These are phyloP conservation scores for Suillus luteus DNA, from an alignment of 768 basidiomycete species.

Conservation along the genomic window DNA sequence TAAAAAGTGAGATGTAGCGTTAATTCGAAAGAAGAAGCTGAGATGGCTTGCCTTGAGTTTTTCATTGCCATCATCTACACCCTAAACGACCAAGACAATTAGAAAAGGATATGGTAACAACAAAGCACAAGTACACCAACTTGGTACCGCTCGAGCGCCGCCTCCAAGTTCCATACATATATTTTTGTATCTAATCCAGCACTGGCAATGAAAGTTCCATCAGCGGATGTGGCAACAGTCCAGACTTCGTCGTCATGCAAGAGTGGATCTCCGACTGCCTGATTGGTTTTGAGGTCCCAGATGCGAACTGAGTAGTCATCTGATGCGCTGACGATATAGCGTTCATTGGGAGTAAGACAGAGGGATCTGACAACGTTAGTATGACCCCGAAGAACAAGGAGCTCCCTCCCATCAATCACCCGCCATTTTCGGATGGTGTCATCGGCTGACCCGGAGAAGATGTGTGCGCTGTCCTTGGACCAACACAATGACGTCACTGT, in stretches of 20 bases:
- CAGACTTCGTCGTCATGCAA: constrained; percentile 85
- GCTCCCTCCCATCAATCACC: not conserved
- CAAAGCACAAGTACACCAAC: not conserved
- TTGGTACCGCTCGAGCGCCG: not conserved
- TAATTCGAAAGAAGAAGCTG: not conserved
- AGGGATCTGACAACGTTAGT: not conserved
- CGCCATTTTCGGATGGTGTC: not conserved
- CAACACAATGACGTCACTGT: not conserved
- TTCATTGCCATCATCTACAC: not conserved
- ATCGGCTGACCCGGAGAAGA: not conserved
- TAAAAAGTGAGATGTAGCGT: not conserved
- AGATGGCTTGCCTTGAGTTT: not conserved
- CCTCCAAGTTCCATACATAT: constrained; percentile 77
- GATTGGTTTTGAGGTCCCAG: constrained; percentile 1
- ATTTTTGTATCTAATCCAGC: constrained; percentile 77
- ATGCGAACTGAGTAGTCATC: not conserved
- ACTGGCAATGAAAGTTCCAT: constrained; percentile 79
- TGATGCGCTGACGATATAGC: not conserved
- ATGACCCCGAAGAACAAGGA: not conserved
- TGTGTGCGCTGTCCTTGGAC: not conserved
- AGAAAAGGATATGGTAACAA: not conserved
- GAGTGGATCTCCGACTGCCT: constrained; percentile 34
- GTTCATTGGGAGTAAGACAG: not conserved
- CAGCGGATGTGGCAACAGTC: constrained; percentile 72
- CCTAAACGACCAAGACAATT: not conserved